These are phyloP conservation scores for Neurospora crassa DNA, from an alignment of 2,329 filamentous ascomycete genomes.

Conservation along the genomic window DNA sequence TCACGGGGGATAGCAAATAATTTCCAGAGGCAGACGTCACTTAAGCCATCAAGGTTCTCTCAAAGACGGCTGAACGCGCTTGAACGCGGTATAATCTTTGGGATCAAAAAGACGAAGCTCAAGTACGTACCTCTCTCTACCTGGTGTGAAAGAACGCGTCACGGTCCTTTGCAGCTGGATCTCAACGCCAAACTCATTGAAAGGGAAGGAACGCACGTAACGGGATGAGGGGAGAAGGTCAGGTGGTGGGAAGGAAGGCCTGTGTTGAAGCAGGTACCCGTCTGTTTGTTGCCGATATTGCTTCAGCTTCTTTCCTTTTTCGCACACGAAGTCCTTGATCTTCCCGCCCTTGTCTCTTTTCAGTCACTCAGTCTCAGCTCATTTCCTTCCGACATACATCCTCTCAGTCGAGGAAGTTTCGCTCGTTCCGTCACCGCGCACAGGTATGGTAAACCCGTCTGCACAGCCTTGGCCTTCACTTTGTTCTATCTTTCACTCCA, in stretches of 20 bases:
- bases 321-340: background rate
- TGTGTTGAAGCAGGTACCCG: background rate
- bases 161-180: background rate
- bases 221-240: background rate
- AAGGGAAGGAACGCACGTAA: background rate
- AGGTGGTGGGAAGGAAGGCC: background rate
- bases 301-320: background rate
- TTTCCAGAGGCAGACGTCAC: background rate
- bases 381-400: background rate
- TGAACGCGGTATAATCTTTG: background rate
- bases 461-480: background rate
- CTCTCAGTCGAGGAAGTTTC: background rate
- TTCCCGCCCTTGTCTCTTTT: background rate
- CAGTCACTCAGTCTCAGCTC: background rate
- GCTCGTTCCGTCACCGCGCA: background rate
- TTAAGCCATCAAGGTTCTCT: background rate
- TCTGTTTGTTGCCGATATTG: background rate
- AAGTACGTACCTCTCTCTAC: background rate
- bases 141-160: background rate
- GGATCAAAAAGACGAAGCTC: background rate
- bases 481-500: background rate
- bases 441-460: background rate
- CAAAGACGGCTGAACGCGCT: background rate
- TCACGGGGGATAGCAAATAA: background rate
- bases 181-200: background rate